A percentile compares a stretch with the other conserved stretches of the same genome.
Conservation (phyloP, 495 filamentous ascomycete species). For the Penicillium nucicola region DNA sequence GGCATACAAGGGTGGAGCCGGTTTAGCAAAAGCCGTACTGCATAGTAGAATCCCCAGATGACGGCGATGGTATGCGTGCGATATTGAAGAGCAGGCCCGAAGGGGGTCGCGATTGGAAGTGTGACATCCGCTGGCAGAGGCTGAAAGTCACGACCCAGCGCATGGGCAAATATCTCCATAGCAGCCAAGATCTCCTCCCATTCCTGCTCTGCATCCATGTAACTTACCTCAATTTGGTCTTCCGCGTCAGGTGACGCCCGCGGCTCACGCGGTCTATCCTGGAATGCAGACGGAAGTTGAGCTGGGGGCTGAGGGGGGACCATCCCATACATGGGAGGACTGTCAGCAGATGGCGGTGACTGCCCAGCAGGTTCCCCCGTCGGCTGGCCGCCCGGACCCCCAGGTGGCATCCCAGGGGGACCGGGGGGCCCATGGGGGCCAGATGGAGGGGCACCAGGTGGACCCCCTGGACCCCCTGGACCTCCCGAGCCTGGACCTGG, state of each 20-base stretch:
- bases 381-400: constrained; percentile 8
- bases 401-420: constrained; percentile 9
- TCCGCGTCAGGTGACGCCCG: constrained; percentile 24
- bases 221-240: constrained; percentile 56
- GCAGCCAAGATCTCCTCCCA: constrained; percentile 74
- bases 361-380: not conserved
- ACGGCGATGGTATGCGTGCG: constrained; percentile 81
- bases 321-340: constrained; percentile 53
- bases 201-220: constrained; percentile 67
- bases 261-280: constrained; percentile 15
- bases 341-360: constrained; percentile 12
- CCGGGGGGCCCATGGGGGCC: constrained; percentile 7
- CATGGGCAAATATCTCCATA: constrained; percentile 59
- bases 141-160: constrained; percentile 73
- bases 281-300: constrained; percentile 41
- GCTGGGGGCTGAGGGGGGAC: constrained; percentile 39
- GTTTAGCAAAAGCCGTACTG: constrained; percentile 72
- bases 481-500: too few relatives aligned
- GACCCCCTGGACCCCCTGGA: not conserved
- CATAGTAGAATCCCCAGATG: constrained; percentile 81
- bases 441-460: constrained; percentile 7
- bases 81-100: constrained; percentile 79
- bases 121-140: constrained; percentile 72
- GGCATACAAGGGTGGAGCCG: constrained; percentile 87
- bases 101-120: constrained; percentile 64